Evolutionary conservation across 768 basidiomycete species (phyloP).

Genomic region (Rhodosporidiobolus sp.): DNA sequence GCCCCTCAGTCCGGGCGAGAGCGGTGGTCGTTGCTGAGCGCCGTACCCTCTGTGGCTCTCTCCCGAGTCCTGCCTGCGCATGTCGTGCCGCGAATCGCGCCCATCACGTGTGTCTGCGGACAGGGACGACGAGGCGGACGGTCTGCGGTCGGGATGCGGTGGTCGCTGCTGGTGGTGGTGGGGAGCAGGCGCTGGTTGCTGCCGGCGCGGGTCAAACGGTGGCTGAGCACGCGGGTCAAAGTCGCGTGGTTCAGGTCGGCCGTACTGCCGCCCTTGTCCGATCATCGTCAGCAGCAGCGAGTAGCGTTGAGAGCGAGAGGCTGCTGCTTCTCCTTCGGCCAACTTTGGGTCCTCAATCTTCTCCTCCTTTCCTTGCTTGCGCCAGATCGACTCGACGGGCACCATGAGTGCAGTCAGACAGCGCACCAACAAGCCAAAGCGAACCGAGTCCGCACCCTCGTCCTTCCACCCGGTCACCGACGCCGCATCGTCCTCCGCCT

Average conservation of each 20-base stretch:
- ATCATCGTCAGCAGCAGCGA: not conserved
- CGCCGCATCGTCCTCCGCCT: not conserved
- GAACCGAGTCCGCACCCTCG: not conserved
- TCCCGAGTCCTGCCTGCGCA: constrained; percentile 3
- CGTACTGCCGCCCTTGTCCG: not conserved
- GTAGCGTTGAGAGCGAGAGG: not conserved
- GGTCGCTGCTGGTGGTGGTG: not conserved
- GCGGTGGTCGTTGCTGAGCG: not conserved
- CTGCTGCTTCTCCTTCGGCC: no score
- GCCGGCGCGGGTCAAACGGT: no score
- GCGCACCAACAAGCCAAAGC: not conserved
- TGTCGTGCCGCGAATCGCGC: not conserved
- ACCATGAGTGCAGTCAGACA: not conserved
- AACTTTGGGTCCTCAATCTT: no score
- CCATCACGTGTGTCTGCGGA: not conserved
- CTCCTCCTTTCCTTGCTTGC: not conserved
- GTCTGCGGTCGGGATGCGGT: not conserved
- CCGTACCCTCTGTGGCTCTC: not conserved
- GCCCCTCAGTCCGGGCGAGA: no score
- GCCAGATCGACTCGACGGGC: no score
- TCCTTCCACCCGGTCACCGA: not conserved
- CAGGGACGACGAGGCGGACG: not conserved
- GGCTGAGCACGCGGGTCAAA: constrained; percentile 9
- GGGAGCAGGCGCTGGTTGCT: no score
- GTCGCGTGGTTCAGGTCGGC: constrained; percentile 6